phyloP scores from a whole-genome alignment of 1,139 yeast species.

The Zygoascus sp. region DNA sequence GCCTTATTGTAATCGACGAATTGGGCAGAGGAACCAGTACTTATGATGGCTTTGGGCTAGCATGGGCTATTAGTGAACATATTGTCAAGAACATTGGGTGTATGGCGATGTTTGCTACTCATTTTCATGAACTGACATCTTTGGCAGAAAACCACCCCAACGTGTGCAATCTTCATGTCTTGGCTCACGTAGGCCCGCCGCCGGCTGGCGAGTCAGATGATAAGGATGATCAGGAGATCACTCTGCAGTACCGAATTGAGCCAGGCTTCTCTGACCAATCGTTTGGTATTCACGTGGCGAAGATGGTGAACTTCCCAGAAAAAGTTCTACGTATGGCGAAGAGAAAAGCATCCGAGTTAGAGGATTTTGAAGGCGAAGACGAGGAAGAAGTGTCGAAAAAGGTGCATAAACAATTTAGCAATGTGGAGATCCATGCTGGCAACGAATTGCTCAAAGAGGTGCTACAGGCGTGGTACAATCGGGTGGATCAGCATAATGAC shows the following conservation, averaged over 20 bases:
- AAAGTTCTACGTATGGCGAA: conserved; percentile 93
- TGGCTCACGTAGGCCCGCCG: conserved; percentile 63
- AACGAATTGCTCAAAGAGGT: conserved; percentile 50
- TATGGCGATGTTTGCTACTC: conserved; percentile 90
- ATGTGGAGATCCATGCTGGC: conserved; percentile 48
- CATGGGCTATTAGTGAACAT: conserved; percentile 92
- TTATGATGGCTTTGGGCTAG: conserved; percentile 95
- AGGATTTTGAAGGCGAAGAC: conserved; percentile 52
- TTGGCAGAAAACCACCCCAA: conserved; percentile 56
- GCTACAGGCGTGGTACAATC: conserved; percentile 57
- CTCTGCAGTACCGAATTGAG: conserved; percentile 83
- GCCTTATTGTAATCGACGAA: conserved; percentile 89
- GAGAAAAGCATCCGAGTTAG: conserved; percentile 84
- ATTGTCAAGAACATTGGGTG: conserved; percentile 67
- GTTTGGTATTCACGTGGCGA: conserved; percentile 97
- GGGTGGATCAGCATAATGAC: conserved; percentile 42
- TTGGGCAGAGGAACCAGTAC: conserved; percentile 96
- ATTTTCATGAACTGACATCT: conserved; percentile 90
- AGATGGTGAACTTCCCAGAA: conserved; percentile 83
- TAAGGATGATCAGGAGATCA: conserved; percentile 56
- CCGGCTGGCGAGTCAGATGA: conserved; percentile 18
- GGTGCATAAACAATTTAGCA: conserved; percentile 43
- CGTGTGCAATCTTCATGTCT: conserved; percentile 82
- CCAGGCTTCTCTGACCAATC: conserved; percentile 92
- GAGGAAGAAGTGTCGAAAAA: conserved; percentile 27